These are phyloP conservation scores for Glebionis coronaria DNA, from an alignment of 129 eudicot genomes.

Conservation along the genomic window DNA sequence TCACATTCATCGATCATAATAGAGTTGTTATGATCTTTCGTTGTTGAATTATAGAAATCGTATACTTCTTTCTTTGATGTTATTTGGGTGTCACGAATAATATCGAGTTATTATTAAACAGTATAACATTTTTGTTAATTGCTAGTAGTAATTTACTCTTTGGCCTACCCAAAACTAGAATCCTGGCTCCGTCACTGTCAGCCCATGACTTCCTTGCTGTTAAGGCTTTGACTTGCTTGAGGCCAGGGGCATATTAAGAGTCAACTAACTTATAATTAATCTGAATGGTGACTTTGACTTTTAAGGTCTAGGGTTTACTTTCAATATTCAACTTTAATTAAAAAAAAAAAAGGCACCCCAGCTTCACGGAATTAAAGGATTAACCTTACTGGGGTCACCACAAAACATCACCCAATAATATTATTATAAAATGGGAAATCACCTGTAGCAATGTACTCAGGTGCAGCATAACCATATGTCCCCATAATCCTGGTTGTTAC, in stretches of 20 bases:
- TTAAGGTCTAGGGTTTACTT: background rate
- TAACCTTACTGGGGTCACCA: background rate
- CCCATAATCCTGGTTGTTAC: slow-evolving; percentile 87
- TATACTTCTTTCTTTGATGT: too few species aligned
- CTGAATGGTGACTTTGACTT: slow-evolving; percentile 6
- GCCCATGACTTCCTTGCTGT: background rate
- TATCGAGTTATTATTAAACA: too few species aligned
- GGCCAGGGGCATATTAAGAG: background rate
- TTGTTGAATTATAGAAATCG: too few species aligned
- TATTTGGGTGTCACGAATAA: too few species aligned
- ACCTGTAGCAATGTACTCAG: slow-evolving; percentile 94
- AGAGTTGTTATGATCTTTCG: too few species aligned
- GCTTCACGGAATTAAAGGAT: background rate
- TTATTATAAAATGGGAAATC: slow-evolving; percentile 18
- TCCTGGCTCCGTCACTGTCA: too few species aligned
- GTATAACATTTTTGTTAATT: too few species aligned
- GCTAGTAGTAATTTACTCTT: too few species aligned
- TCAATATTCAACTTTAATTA: background rate
- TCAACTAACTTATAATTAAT: background rate
- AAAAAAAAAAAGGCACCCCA: too few species aligned
- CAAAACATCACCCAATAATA: background rate
- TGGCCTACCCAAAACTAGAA: too few species aligned
- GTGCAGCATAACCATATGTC: slow-evolving; percentile 90
- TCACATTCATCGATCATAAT: too few species aligned
- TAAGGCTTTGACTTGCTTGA: background rate